Evolutionary conservation across 371 early-diverging fungal genomes (phyloP).

Genomic region (Mucor saturninus): DNA sequence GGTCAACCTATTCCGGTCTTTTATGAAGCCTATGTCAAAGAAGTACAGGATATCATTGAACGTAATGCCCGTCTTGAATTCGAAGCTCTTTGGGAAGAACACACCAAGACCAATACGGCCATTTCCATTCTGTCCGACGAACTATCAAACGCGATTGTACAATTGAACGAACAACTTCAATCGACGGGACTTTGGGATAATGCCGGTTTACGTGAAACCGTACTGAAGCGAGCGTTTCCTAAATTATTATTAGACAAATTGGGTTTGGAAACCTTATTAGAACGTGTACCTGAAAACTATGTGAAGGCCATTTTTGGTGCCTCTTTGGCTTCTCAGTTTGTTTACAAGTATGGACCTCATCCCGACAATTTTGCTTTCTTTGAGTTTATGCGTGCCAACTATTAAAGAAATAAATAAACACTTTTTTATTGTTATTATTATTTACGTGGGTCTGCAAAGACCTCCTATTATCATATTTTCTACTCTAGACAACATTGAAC

Average conservation of each 20-base stretch:
- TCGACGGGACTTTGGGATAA: slow-evolving; percentile 94
- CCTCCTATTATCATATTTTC: background rate
- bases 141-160: slow-evolving; percentile 89
- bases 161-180: slow-evolving; percentile 91
- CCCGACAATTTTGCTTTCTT: slow-evolving; percentile 98
- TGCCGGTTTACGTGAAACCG: slow-evolving; percentile 75
- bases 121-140: slow-evolving; percentile 92
- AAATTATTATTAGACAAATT: slow-evolving; percentile 86
- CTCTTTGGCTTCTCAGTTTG: slow-evolving; percentile 91
- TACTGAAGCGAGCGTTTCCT: slow-evolving; percentile 92
- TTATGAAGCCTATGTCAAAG: slow-evolving; percentile 90
- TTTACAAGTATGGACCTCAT: slow-evolving; percentile 93
- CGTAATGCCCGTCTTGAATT: slow-evolving; percentile 94
- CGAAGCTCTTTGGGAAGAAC: slow-evolving; percentile 93
- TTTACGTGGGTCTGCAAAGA: background rate
- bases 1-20: slow-evolving; percentile 73
- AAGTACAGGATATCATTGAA: slow-evolving; percentile 92
- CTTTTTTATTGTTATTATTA: background rate
- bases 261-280: slow-evolving; percentile 88
- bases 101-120: slow-evolving; percentile 73
- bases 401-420: slow-evolving; percentile 10
- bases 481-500: background rate
- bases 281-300: slow-evolving; percentile 92
- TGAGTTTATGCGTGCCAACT: slow-evolving; percentile 83
- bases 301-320: slow-evolving; percentile 97